Base-by-base conservation (phyloP, 1,284 basidiomycete genomes). In the Coniferiporia sulphurascens region DNA sequence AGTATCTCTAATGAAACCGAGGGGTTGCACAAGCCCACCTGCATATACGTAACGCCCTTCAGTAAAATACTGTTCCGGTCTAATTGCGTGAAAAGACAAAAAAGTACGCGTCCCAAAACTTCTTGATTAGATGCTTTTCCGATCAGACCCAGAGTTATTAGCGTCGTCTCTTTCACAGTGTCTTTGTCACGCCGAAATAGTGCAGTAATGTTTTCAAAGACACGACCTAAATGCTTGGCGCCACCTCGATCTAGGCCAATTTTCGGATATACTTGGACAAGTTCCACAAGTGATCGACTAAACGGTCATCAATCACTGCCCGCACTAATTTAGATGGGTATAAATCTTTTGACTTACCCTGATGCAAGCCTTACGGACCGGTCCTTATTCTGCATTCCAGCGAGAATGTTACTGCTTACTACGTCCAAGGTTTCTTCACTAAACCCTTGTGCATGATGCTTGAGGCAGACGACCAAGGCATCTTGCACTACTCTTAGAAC, bases 61-160 rank as follows among this genome's bases (percentile, higher is more conserved):
- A 94, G 65, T 1, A 91, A 77, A 2, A 83, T 82, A 64, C 86
- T 91, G 15, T 75, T 69, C 52, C 84, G 78, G 1, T 85, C 89
- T 1, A 95, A 73, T 61, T 88, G 86, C 6, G 80, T 76, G n/a
- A 92, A 77, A 3, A 95, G 72, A 45, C 85, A 78, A 60, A 80
- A 84, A 2, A 94, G 69, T 5, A 82, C 78, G 54, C 82, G 81
- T 7, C 84, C 81, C 17, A 92, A 72, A 9, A 85, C 69, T 38
- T 84, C 78, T 1, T 73, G 65, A 38, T 80, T 74, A 17, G 78
- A 74, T 10, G 78, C 73, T 57, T 87, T 89, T 68, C 83, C 89
- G 56, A 89, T 78, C 7, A 72, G 69, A 27, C 87, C 86, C 4
- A 86, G 73, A 21, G 81, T 78, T 2, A 87, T 74, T 9, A 89